Conservation (phyloP, 257 asterid genomes). For the Solanum stenotomum region DNA sequence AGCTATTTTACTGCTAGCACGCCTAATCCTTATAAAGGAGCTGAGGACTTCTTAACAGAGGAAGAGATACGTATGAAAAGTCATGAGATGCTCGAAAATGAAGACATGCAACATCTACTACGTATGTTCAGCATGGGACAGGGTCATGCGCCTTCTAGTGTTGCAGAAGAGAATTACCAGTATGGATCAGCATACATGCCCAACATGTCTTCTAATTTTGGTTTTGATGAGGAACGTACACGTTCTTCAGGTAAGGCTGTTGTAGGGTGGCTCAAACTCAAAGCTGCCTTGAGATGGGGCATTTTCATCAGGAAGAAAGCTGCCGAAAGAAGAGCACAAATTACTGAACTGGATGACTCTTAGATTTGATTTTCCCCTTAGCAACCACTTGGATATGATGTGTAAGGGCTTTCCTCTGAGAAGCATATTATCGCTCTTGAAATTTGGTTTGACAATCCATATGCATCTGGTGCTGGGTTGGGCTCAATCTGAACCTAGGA, state of each 20-base stretch:
- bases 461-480: not conserved
- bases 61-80: slow-evolving; percentile 84
- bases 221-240: slow-evolving; percentile 43
- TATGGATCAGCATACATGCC: slow-evolving; percentile 46
- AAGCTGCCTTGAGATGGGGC: slow-evolving; percentile 98
- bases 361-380: slow-evolving; percentile 4
- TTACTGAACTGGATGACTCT: slow-evolving; percentile 68
- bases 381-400: not conserved
- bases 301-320: slow-evolving; percentile 87
- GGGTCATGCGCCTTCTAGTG: slow-evolving; percentile 31
- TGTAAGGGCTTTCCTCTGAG: not conserved
- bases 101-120: slow-evolving; percentile 90
- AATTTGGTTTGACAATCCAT: not conserved
- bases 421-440: not conserved
- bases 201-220: slow-evolving; percentile 35
- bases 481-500: not conserved
- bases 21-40: slow-evolving; percentile 43
- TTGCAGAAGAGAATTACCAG: slow-evolving; percentile 34
- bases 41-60: slow-evolving; percentile 52
- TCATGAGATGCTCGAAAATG: slow-evolving; percentile 89
- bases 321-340: slow-evolving; percentile 90
- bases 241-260: slow-evolving; percentile 97
- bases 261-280: slow-evolving; percentile 95
- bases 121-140: slow-evolving; percentile 64
- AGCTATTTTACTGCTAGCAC: slow-evolving; percentile 43